These are phyloP conservation scores for Cardamine resedifolia DNA, from an alignment of 345 rosid species.

Conservation along the genomic window DNA sequence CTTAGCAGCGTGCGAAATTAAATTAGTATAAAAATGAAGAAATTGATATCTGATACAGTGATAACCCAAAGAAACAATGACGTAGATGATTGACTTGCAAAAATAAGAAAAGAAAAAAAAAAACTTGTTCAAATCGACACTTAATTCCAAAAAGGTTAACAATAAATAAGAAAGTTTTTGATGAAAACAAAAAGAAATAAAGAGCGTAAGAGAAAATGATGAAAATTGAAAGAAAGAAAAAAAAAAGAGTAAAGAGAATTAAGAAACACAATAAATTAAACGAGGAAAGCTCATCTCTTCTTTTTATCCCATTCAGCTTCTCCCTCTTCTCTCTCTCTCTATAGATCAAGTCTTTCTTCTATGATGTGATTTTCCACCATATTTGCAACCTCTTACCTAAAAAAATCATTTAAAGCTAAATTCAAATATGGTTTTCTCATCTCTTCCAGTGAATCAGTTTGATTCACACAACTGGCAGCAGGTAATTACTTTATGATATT, in stretches of 20 bases:
- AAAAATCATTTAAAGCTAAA: slow-evolving; percentile 4
- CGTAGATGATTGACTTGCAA: slow-evolving; percentile 19
- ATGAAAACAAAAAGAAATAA: slow-evolving; percentile 33
- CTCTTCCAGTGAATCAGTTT: slow-evolving; percentile 37
- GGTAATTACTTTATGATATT: slow-evolving; percentile 26
- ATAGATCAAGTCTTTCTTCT: slow-evolving; percentile 21
- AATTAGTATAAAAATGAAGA: background rate
- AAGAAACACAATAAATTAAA: slow-evolving; percentile 21
- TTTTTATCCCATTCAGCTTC: slow-evolving; percentile 37
- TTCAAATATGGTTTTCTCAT: slow-evolving; percentile 34
- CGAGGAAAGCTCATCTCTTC: slow-evolving; percentile 32
- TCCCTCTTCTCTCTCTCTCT: slow-evolving; percentile 4
- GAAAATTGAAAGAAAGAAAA: slow-evolving; percentile 11
- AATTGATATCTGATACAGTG: background rate
- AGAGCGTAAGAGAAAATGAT: slow-evolving; percentile 25
- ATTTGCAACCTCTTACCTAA: slow-evolving; percentile 17
- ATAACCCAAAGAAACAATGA: slow-evolving; percentile 23
- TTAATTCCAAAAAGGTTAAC: slow-evolving; percentile 33
- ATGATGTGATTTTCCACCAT: slow-evolving; percentile 37
- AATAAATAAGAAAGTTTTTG: slow-evolving; percentile 13
- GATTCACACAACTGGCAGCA: slow-evolving; percentile 39
- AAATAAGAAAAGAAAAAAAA: slow-evolving; percentile 4
- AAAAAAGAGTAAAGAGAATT: background rate
- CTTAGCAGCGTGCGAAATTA: background rate
- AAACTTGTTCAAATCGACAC: slow-evolving; percentile 23